These are phyloP conservation scores for Mycena amicta DNA, from an alignment of 768 basidiomycete genomes.

Conservation along the genomic window DNA sequence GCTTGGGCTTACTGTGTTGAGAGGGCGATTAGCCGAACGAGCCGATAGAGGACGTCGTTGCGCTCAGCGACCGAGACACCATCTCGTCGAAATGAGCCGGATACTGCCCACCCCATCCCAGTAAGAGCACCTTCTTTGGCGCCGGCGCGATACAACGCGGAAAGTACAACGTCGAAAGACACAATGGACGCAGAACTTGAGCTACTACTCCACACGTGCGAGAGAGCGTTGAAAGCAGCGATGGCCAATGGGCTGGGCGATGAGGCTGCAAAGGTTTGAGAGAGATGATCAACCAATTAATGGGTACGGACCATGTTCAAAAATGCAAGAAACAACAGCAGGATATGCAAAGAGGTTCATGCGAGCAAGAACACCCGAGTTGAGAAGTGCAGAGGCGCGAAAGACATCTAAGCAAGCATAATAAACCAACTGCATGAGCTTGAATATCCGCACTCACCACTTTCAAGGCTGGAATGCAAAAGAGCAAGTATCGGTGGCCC, in stretches of 20 bases:
- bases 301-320: conserved; percentile 39
- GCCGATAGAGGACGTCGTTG: conserved; percentile 38
- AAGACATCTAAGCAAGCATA: conserved; percentile 37
- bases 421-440: neutral
- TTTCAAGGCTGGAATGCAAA: conserved; percentile 12
- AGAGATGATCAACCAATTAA: conserved; percentile 16
- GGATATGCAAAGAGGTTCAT: conserved; percentile 32
- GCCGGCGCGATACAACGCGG: conserved; percentile 47
- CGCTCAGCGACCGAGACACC: conserved; percentile 27
- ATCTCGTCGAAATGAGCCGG: conserved; percentile 9
- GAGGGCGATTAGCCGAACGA: conserved; percentile 43
- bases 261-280: conserved; percentile 30
- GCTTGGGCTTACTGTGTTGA: conserved; percentile 48
- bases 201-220: conserved; percentile 33
- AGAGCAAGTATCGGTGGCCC: conserved; percentile 2
- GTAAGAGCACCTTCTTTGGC: conserved; percentile 40
- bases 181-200: conserved; percentile 28
- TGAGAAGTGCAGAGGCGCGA: conserved; percentile 42
- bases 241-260: conserved; percentile 24
- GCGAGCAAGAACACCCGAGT: conserved; percentile 41
- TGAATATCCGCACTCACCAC: neutral
- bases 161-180: conserved; percentile 37
- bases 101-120: conserved; percentile 33
- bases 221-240: conserved; percentile 37
- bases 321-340: conserved; percentile 42